phyloP scores from a whole-genome alignment of 2,329 filamentous ascomycete species.

The Xylariaceae sp. region DNA sequence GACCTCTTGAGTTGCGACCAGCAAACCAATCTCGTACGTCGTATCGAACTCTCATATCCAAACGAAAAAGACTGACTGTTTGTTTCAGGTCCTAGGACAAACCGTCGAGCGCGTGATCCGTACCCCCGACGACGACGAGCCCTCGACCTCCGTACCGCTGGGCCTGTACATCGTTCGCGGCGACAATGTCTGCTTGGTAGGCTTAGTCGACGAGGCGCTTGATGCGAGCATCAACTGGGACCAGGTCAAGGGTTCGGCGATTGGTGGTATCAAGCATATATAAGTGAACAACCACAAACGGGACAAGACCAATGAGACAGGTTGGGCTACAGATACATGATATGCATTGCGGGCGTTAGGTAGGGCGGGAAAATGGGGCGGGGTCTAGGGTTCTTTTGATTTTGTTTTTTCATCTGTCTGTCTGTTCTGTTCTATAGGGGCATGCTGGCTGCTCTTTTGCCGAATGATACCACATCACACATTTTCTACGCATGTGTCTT shows the following conservation, averaged over 20 bases:
- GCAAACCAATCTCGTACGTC: conserved; percentile 71
- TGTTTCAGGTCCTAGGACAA: conserved; percentile 63
- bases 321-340: conserved; percentile 1
- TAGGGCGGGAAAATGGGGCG: neutral
- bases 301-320: neutral
- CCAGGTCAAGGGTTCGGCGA: conserved; percentile 77
- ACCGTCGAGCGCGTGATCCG: conserved; percentile 89
- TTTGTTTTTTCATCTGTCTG: too few species aligned
- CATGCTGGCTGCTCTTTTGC: conserved; percentile 28
- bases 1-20: conserved; percentile 83
- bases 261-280: conserved; percentile 78
- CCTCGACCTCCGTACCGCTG: conserved; percentile 72
- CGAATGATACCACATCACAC: conserved; percentile 31
- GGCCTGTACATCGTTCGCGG: conserved; percentile 89
- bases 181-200: conserved; percentile 88
- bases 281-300: too few species aligned
- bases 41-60: neutral
- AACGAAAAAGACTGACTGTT: conserved; percentile 1
- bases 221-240: conserved; percentile 90
- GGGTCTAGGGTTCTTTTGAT: too few species aligned
- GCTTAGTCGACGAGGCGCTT: conserved; percentile 81
- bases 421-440: conserved; percentile 24
- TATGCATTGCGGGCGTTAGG: conserved; percentile 32
- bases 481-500: conserved; percentile 20
- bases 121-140: conserved; percentile 73